Evolutionary conservation across 2,329 filamentous ascomycete species (phyloP), one percentile per base, ranked within the genome.

Genomic region (Trichoderma atroviride): DNA sequence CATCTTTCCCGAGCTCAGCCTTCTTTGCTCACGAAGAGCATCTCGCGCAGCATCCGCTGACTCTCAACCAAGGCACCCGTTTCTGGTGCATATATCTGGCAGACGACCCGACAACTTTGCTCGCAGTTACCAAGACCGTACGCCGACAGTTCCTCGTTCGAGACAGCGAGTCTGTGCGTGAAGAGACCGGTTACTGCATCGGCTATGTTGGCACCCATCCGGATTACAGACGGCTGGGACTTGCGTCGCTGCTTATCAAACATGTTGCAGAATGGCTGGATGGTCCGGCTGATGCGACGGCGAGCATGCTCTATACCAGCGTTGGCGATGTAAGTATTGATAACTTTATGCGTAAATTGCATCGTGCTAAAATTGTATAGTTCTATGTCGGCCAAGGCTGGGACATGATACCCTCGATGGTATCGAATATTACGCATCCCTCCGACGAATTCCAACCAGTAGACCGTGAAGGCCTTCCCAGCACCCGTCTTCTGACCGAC

Each of bases 251-350:
- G 13, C 59, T 62, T 27, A 62, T 62, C 11, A 33, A 62, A 27
- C 59, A 62, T 6, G 27, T 62, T 62, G 59, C 59, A 2, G 31
- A 52, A 62, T 62, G 59, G 59, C 29, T 62, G 43, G 59, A 62
- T 62, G 59, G 59, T 10, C 43, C 59, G 7, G 59, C n/a, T 24
- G 29, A 62, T 10, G 59, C 59, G n/a, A 43, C 43, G 4, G 43
- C 59, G 13, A 62, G 59, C 59, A 62, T 62, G 59, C 13, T 62
- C 29, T 62, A 62, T 16, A 62, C 59, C n/a, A 62, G 59, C 5
- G 59, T 62, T 22, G 59, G 59, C 16, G 59, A 62, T n/a, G 59
- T 62, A 62, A 5, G 43, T 33, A n/a, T n/a, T n/a, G n/a, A 35
- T 27, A 27, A 27, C 27, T n/a, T n/a, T n/a, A n/a, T 27, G 27